Base-by-base conservation (phyloP, 306 rosid genomes). In the Lathyrus aphaca region DNA sequence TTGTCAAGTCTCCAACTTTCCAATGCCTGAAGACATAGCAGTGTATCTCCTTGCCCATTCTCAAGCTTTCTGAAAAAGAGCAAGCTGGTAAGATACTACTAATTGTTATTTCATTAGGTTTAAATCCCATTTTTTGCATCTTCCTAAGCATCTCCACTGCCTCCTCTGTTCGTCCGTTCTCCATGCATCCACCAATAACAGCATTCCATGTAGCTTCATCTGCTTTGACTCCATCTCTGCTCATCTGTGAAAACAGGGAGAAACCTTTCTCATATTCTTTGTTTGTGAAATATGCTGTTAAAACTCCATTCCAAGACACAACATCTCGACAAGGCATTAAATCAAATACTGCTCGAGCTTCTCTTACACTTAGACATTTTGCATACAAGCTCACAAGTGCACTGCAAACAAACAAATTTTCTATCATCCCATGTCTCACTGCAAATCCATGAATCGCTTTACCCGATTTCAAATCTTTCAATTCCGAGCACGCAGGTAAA, bases 121-220 rank as follows among this genome's bases (percentile, higher is more conserved):
- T 86, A 69, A 69, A 75, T 30, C 90, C 86, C 65, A 72, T 55
- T 10, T 75, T 68, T 78, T 83, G 87, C 90, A 83, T 86, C 58
- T 78, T 58, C 70, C 81, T 79, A 57, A 83, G 86, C 74, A 81
- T 81, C 70, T 78, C 79, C 67, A 78, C 23, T 2, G 82, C 81
- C 84, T 43, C 57, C 42, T 81, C 79, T 10, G 74, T 73, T 50
- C 65, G 69, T 21, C 84, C 90, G 25, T 83, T 83, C 64, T 75
- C 81, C 78, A 81, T 59, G 74, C 79, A 86, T 58, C 90, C 87
- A 25, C 84, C 71, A 43, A 86, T 86, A 57, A 80, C 86, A 56
- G 87, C 84, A 78, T 83, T 78, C 90, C 87, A 86, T 46, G 86
- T 78, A 46, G 77, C 81, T 65, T 77, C 77, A 62, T 83, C 81